Conservation (phyloP, 2,329 filamentous ascomycete genomes). For the Diaporthe australafricana region DNA sequence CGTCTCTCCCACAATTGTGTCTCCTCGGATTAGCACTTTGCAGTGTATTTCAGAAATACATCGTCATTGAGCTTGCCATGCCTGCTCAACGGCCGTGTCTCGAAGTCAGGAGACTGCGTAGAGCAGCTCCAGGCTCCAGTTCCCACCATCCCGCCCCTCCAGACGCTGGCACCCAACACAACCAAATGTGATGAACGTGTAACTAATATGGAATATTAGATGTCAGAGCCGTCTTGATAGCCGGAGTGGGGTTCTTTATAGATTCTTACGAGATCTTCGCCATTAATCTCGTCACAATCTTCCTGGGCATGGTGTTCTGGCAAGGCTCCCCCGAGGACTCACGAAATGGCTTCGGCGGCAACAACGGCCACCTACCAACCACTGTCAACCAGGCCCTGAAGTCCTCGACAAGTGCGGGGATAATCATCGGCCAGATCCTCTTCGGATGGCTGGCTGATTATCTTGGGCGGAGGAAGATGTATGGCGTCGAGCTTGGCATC, state of each 20-base stretch:
- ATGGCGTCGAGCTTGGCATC: slow-evolving; percentile 80
- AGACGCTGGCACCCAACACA: background rate
- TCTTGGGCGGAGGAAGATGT: slow-evolving; percentile 84
- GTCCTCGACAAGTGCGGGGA: slow-evolving; percentile 83
- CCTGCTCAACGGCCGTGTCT: background rate
- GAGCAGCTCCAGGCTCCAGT: too few species aligned
- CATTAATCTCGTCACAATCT: slow-evolving; percentile 77
- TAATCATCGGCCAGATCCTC: slow-evolving; percentile 80
- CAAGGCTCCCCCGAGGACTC: slow-evolving; percentile 53
- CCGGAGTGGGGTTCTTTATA: slow-evolving; percentile 86
- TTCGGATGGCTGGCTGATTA: slow-evolving; percentile 84
- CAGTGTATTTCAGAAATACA: background rate
- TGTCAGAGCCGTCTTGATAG: slow-evolving; percentile 78
- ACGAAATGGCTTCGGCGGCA: slow-evolving; percentile 60
- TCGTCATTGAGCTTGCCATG: slow-evolving; percentile 41
- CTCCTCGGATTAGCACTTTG: background rate
- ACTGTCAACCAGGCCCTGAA: slow-evolving; percentile 80
- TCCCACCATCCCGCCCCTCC: too few species aligned
- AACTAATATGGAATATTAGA: slow-evolving; percentile 48
- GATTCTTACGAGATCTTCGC: slow-evolving; percentile 87
- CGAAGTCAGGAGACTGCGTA: background rate
- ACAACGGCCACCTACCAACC: slow-evolving; percentile 68
- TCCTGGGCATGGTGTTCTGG: slow-evolving; percentile 84
- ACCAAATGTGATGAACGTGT: background rate
- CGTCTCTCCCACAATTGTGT: background rate